Evolutionary conservation across 306 rosid species (phyloP), one percentile per base, ranked within the genome.

Genomic region (Erythrophleum fordii): DNA sequence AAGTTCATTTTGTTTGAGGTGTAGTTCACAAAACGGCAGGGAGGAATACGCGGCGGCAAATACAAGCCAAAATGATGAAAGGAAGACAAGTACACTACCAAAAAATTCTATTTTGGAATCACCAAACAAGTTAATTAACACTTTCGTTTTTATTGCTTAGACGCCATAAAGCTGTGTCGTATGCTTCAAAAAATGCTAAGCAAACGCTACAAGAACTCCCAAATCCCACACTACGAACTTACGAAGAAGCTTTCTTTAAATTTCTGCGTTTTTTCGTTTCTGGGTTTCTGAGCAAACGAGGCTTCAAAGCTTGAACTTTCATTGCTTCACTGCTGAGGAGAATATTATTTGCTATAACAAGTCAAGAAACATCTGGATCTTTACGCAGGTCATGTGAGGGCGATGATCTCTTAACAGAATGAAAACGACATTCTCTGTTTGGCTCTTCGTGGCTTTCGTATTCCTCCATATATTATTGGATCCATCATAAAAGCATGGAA

Each of bases 161-260:
- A 83, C 23, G 62, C 74, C 70, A 79, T 69, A 74, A 59, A 12
- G 45, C 23, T 2, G 12, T 48, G 72, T 79, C 64, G 9, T 62
- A 28, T 75, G 77, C 53, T 20, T 53, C 25, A 18, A 13, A 45
- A 51, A 74, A 11, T 41, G 13, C 62, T 11, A 10, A 39, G 49
- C 72, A 66, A 66, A 11, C 29, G 1, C 44, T 31, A 12, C 67
- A 31, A 62, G 44, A 29, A 62, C 68, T 14, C 39, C 41, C 0
- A 11, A 61, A 61, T 29, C 20, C 34, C 35, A 58, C 65, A 2
- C 34, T 58, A 58, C 66, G 14, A 59, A 26, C 35, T 29, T 17
- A 1, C 22, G 16, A n/a, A 5, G 23, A 35, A 65, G 70, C 42
- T 34, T 59, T 5, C 65, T 58, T 60, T 7, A 6, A 6, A 6